Base-by-base conservation (phyloP, 2,329 filamentous ascomycete species). In the Aureobasidium sp. region DNA sequence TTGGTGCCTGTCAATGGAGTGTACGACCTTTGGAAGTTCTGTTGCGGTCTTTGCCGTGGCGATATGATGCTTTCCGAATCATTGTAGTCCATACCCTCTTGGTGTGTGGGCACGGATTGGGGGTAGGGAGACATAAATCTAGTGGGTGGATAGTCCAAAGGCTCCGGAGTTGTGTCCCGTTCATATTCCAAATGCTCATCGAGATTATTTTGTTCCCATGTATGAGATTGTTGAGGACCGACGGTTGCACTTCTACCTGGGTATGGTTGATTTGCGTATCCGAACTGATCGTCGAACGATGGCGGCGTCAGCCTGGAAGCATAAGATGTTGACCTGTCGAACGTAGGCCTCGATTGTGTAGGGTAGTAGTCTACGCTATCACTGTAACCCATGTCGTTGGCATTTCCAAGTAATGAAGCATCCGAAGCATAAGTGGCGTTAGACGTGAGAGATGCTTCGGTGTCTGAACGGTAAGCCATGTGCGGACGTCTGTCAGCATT, bases 371-470 rank as follows among this genome's bases (percentile, higher is more conserved):
- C 53, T 11, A 42, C 45, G 27, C 32, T 55, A 21, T 55, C 64
- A 45, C 32, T 61, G 57, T 66, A 69, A 25, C 85, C 85, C 82
- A 88, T 87, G 7, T 81, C 79, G 36, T 81, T 79, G 6, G 86
- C 85, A 63, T 83, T 78, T 21, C 76, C 74, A 41, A 89, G 74
- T 6, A 90, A 78, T 1, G 88, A 84, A 8, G 83, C 81, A 63
- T 86, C 83, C 3, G 87, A 85, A 13, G 80, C 82, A 69, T 85
- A 87, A 69, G 81, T 89, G n/a, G 77, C 68, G 49, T 69, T 75
- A 3, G 81, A 79, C 62, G 72, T 77, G 34, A 74, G 75, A 0
- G 87, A 87, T 21, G 77, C 75, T 64, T 81, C 78, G 0, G 88
- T 89, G 48, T 74, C 69, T n/a, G 73, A 72, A 59, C 78, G 68